These are phyloP conservation scores for Sporothrix brasiliensis DNA, from an alignment of 2,329 filamentous ascomycete species.

Conservation along the genomic window DNA sequence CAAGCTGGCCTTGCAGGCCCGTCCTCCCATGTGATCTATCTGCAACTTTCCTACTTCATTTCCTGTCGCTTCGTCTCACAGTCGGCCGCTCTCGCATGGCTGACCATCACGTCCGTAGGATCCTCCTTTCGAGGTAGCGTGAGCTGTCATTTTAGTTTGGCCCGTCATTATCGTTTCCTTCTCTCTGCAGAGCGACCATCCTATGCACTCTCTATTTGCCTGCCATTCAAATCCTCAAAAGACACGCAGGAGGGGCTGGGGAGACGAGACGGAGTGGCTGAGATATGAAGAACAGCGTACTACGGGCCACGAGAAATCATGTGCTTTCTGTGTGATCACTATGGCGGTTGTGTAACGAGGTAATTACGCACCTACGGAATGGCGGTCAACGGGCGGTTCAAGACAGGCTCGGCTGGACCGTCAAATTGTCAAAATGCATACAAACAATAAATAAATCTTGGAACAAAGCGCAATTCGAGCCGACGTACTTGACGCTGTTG, in stretches of 20 bases:
- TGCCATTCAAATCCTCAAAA: too few relatives aligned
- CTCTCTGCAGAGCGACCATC: not conserved
- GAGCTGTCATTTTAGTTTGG: slow-evolving; percentile 10
- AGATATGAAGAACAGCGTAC: not conserved
- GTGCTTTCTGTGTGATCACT: slow-evolving; percentile 2
- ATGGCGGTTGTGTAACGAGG: not conserved
- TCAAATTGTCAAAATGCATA: too few relatives aligned
- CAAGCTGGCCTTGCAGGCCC: slow-evolving; percentile 24
- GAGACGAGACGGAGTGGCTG: not conserved
- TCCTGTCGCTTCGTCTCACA: too few relatives aligned
- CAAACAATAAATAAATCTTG: too few relatives aligned
- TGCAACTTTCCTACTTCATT: not conserved
- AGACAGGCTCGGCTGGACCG: not conserved
- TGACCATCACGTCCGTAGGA: too few relatives aligned
- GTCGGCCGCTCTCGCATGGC: not conserved
- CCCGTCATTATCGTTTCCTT: not conserved
- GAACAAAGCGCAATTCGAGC: not conserved
- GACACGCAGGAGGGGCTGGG: not conserved
- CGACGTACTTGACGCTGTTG: not conserved
- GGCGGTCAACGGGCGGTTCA: not conserved
- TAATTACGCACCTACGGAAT: not conserved
- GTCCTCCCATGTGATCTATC: slow-evolving; percentile 29
- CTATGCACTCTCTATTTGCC: not conserved
- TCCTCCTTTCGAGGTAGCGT: not conserved
- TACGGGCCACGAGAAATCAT: slow-evolving; percentile 24